Evolutionary conservation across 2,329 filamentous ascomycete genomes (phyloP).

Genomic region (Cladobotryum mycophilum): DNA sequence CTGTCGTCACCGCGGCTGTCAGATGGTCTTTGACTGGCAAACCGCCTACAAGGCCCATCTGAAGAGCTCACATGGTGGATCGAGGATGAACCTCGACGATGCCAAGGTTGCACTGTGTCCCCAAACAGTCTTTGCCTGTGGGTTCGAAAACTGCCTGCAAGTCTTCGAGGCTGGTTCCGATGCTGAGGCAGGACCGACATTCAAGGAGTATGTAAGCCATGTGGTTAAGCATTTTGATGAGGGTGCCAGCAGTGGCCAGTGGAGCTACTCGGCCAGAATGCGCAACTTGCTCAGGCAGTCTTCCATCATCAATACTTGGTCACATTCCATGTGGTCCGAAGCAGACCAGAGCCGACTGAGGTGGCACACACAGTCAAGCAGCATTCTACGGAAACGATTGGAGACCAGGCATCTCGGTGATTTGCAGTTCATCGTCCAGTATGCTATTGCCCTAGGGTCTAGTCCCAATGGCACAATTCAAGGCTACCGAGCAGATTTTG

Average conservation of each 20-base stretch:
- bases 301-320: conserved; percentile 33
- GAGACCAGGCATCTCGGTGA: conserved; percentile 40
- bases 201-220: conserved; percentile 41
- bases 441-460: conserved; percentile 33
- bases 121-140: conserved; percentile 43
- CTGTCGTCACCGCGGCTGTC: conserved; percentile 38
- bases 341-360: conserved; percentile 27
- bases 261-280: conserved; percentile 40
- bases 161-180: conserved; percentile 38
- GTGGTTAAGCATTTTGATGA: conserved; percentile 43
- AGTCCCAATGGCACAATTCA: conserved; percentile 21
- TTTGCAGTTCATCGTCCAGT: conserved; percentile 32
- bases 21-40: conserved; percentile 42
- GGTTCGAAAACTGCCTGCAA: conserved; percentile 38
- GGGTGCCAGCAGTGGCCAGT: conserved; percentile 32
- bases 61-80: conserved; percentile 38
- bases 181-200: conserved; percentile 31
- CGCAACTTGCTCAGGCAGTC: conserved; percentile 39
- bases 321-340: conserved; percentile 28
- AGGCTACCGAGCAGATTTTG: conserved; percentile 27
- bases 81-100: conserved; percentile 35
- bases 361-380: conserved; percentile 38
- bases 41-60: conserved; percentile 42
- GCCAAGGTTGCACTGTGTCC: conserved; percentile 38
- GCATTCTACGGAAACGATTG: conserved; percentile 36